Conservation (phyloP, 2,329 filamentous ascomycete species). For the Aspergillus amoenus region DNA sequence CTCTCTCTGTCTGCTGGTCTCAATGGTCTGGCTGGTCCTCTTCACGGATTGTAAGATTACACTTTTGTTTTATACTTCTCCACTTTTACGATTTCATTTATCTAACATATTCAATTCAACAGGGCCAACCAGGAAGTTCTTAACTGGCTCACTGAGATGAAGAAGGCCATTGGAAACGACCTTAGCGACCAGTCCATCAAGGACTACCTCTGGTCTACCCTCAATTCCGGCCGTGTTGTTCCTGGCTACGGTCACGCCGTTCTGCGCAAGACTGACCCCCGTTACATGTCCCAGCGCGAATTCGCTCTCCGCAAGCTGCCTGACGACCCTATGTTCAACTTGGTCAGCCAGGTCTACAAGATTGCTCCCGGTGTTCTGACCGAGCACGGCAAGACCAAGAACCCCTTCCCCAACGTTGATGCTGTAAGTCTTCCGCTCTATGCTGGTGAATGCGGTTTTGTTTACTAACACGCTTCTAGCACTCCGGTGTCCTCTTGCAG, state of each 20-base stretch:
- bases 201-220: constrained; percentile 97
- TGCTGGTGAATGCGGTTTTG: background rate
- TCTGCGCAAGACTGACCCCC: constrained; percentile 98
- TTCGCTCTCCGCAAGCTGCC: constrained; percentile 93
- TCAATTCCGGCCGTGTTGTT: constrained; percentile 93
- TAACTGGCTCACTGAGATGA: constrained; percentile 99
- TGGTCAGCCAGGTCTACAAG: constrained; percentile 99
- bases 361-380: constrained; percentile 96
- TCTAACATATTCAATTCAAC: constrained; percentile 19
- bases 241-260: constrained; percentile 98
- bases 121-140: constrained; percentile 97
- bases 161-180: constrained; percentile 89
- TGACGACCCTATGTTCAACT: constrained; percentile 99
- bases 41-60: constrained; percentile 74
- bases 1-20: constrained; percentile 94
- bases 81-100: background rate
- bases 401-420: constrained; percentile 98
- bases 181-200: constrained; percentile 95
- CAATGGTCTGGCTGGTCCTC: constrained; percentile 95
- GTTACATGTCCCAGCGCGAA: constrained; percentile 96
- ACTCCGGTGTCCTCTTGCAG: constrained; percentile 98
- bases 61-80: too few relatives aligned
- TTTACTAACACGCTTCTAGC: constrained; percentile 42
- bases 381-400: constrained; percentile 99
- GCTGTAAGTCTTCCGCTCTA: constrained; percentile 51